Evolutionary conservation across 257 asterid genomes (phyloP).

Genomic region (Nicotiana knightiana): DNA sequence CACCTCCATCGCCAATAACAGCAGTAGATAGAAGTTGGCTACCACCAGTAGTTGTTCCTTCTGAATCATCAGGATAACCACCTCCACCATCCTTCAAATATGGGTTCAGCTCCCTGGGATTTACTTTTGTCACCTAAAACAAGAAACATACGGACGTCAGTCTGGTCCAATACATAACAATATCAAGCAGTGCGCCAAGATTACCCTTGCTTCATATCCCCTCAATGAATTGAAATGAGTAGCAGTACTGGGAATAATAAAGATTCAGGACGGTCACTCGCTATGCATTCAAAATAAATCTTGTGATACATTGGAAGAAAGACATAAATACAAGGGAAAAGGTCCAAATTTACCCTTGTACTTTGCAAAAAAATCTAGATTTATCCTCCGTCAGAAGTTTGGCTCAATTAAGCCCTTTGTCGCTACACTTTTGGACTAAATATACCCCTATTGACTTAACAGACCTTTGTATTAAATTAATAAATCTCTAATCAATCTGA

Average conservation of each 20-base stretch:
- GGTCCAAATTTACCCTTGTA: no score
- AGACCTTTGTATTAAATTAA: no score
- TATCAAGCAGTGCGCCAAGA: slow-evolving; percentile 1
- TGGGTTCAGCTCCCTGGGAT: slow-evolving; percentile 84
- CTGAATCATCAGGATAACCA: slow-evolving; percentile 80
- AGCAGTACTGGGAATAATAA: not conserved
- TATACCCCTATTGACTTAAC: no score
- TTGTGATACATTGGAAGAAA: not conserved
- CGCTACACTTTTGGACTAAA: no score
- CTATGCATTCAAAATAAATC: not conserved
- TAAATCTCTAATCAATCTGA: no score
- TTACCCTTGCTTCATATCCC: not conserved
- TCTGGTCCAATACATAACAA: slow-evolving; percentile 3
- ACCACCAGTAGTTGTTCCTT: slow-evolving; percentile 27
- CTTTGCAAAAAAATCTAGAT: no score
- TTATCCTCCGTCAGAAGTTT: no score
- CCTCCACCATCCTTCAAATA: slow-evolving; percentile 57
- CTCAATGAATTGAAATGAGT: not conserved
- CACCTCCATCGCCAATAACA: slow-evolving; percentile 97
- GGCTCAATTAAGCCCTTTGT: no score
- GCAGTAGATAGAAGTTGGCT: slow-evolving; percentile 44
- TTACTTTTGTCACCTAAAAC: slow-evolving; percentile 49
- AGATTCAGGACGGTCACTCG: not conserved
- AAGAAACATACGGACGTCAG: slow-evolving; percentile 4
- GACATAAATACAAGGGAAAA: not conserved